Evolutionary conservation across 2,329 filamentous ascomycete species (phyloP), one percentile per base, ranked within the genome.

Genomic region (Calonectria leucothoes): DNA sequence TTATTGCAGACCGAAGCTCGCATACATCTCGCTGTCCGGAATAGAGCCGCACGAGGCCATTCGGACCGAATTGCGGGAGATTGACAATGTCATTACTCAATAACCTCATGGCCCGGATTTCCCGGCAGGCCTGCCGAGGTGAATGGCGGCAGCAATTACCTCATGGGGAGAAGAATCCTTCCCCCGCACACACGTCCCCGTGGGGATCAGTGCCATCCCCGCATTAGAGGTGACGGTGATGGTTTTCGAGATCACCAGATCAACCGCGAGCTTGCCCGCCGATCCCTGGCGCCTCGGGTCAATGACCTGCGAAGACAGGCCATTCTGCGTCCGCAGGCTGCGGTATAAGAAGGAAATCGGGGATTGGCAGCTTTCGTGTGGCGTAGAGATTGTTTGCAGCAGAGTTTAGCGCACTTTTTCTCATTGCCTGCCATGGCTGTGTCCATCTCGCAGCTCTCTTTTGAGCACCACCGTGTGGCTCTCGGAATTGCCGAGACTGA

Each of bases 401-500:
- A n/a, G 5, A 23, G 15, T 14, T 31, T 48, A 33, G 27, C 2
- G 25, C 25, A 33, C 6, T 17, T 48, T 45, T 64, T n/a, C 35
- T 31, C 23, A 25, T 42, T 33, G 17, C 51, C 42, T n/a, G 51
- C 12, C 14, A 86, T 86, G 85, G 80, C 84, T 39, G 80, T 86
- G 6, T 82, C 82, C 12, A 85, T 87, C 14, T 82, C 82, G 0
- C 80, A 82, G 42, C 70, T 88, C 12, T 82, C 80, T 2, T 87
- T 88, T 66, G 86, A 87, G 75, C 86, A 88, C 63, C 85, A 87
- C 42, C 82, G 81, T 1, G 70, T 77, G 5, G 82, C 85, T 23
- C 75, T 89, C 3, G 87, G 87, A 7, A 88, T 89, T 33, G 85
- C 82, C 3, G 86, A 88, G 68, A 76, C 81, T 0, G 67, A 80